Percentiles rank a stretch among this genome's conserved stretches.
Conservation (phyloP, 345 rosid genomes). For the Erysimum cheiranthoides region DNA sequence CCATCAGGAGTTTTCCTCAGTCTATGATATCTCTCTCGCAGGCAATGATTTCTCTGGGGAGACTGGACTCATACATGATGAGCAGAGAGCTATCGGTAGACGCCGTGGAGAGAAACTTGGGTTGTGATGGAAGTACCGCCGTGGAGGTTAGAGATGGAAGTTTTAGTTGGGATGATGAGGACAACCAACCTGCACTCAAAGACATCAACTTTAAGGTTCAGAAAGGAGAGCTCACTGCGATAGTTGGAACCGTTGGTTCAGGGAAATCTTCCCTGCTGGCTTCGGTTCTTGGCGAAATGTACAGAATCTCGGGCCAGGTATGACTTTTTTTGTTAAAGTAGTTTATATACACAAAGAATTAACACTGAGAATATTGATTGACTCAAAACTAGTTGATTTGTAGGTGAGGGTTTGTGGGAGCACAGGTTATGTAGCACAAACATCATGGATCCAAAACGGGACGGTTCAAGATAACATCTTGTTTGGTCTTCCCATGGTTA, state of each 20-base stretch:
- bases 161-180: conserved; percentile 92
- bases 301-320: conserved; percentile 79
- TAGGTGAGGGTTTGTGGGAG: conserved; percentile 84
- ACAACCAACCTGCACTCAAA: conserved; percentile 62
- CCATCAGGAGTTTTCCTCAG: conserved; percentile 86
- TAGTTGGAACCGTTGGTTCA: conserved; percentile 93
- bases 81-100: conserved; percentile 69
- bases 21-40: conserved; percentile 94
- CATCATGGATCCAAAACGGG: conserved; percentile 94
- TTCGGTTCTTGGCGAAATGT: conserved; percentile 94
- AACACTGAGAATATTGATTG: background rate
- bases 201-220: conserved; percentile 62
- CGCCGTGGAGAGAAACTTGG: conserved; percentile 65
- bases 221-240: conserved; percentile 84
- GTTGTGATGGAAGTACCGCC: conserved; percentile 59
- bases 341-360: background rate
- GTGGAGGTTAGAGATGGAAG: conserved; percentile 74
- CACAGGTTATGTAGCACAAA: conserved; percentile 93
- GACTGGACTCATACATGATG: conserved; percentile 80
- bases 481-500: conserved; percentile 82
- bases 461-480: conserved; percentile 87
- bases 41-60: conserved; percentile 82
- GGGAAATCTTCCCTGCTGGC: conserved; percentile 94
- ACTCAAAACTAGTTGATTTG: background rate
- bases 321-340: background rate